Conservation (phyloP, 2,329 filamentous ascomycete species). For the Ophiobolus disseminans region DNA sequence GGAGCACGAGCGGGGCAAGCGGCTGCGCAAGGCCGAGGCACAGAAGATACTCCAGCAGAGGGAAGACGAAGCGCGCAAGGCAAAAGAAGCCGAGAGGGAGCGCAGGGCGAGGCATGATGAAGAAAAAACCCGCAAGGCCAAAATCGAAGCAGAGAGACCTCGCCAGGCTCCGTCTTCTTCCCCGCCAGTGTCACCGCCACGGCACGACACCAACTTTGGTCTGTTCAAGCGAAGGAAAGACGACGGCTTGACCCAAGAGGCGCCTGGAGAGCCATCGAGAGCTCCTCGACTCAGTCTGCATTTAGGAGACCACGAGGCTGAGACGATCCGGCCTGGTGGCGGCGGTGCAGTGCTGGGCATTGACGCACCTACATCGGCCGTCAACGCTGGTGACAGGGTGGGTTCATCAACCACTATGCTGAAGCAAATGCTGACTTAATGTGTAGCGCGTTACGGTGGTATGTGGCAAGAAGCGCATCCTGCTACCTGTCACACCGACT, state of each 20-base stretch:
- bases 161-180: slow-evolving; percentile 28
- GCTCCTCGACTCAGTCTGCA: slow-evolving; percentile 33
- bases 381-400: slow-evolving; percentile 79
- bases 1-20: slow-evolving; percentile 42
- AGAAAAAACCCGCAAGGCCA: slow-evolving; percentile 34
- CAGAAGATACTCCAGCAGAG: slow-evolving; percentile 33
- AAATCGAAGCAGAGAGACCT: slow-evolving; percentile 28
- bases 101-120: slow-evolving; percentile 25
- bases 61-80: slow-evolving; percentile 39
- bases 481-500: slow-evolving; percentile 74
- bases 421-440: slow-evolving; percentile 23
- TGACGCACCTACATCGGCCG: slow-evolving; percentile 81
- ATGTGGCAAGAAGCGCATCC: slow-evolving; percentile 72
- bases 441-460: slow-evolving; percentile 73
- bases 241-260: slow-evolving; percentile 32
- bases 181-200: slow-evolving; percentile 38
- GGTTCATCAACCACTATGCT: slow-evolving; percentile 38
- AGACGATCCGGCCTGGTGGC: slow-evolving; percentile 53
- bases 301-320: slow-evolving; percentile 27
- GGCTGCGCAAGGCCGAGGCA: slow-evolving; percentile 39
- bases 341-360: slow-evolving; percentile 61
- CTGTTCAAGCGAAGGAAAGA: slow-evolving; percentile 46
- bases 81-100: slow-evolving; percentile 31
- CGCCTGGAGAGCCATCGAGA: slow-evolving; percentile 18
- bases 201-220: slow-evolving; percentile 38